Evolutionary conservation across 306 rosid species (phyloP), one percentile per base, ranked within the genome.

Genomic region (Casuarina cunninghamiana): DNA sequence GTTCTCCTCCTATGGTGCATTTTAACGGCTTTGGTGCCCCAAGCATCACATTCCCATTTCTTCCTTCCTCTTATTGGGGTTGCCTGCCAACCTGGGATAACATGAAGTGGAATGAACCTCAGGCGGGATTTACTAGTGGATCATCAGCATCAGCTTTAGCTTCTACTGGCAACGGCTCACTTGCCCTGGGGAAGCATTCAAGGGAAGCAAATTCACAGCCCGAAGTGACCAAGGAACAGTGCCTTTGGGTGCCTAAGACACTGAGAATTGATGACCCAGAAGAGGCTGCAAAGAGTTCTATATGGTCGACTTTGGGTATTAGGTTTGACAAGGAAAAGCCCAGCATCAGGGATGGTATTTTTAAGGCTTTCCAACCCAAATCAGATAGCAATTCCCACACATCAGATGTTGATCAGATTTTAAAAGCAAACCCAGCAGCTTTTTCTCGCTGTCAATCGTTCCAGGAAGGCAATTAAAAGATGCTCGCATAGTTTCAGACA

Each of bases 161-260:
- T 66, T 85, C 84, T 44, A 76, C 69, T 62, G 58, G 71, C 72
- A 77, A 72, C 62, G 72, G 77, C 82, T 85, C 82, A 2, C 86
- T 83, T 66, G 82, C 83, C 55, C 83, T 87, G 65, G 91, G 93
- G 53, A 87, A 87, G 78, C 89, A 89, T 89, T 85, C 82, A 54
- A 87, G 93, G 84, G 91, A 87, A 70, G 78, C 81, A 77, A 85
- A 79, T 78, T 71, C 65, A 21, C 73, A 9, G 46, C 32, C 54
- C 26, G 91, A 84, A 55, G 89, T 70, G 50, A 69, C 76, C 32
- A 38, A 55, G 61, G 82, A 82, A 53, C 86, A 32, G 75, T 80
- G 80, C 78, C 84, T 90, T 76, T 90, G 93, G 93, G 88, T 86
- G n/a, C 91, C 93, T 2, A 90, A 90, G 85, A 86, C 88, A 10